These are phyloP conservation scores for Cyclospora cayetanensis DNA, from an alignment of 169 alveolate species.

Conservation along the genomic window DNA sequence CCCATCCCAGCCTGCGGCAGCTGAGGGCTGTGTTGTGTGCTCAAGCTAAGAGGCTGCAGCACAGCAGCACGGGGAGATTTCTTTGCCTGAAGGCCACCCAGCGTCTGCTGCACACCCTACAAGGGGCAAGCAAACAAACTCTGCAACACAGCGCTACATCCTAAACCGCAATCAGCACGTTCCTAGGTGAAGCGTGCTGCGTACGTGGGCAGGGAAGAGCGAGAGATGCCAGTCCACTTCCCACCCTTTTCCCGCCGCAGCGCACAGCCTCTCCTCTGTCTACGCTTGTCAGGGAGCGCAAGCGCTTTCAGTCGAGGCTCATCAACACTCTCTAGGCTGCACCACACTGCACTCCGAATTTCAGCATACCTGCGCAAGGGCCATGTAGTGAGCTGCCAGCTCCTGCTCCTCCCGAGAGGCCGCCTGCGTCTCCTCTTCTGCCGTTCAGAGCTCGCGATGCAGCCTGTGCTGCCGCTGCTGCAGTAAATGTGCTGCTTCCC, in stretches of 20 bases:
- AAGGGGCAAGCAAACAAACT: too few relatives aligned
- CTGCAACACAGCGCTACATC: too few relatives aligned
- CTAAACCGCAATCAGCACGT: too few relatives aligned
- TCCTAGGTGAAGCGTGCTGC: too few relatives aligned
- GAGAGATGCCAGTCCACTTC: too few relatives aligned
- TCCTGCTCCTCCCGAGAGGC: conserved; percentile 41
- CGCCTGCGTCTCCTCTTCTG: conserved; percentile 23
- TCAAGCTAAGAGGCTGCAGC: background rate
- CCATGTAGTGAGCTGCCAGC: conserved; percentile 21
- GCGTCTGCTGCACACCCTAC: conserved; percentile 48
- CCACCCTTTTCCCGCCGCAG: too few relatives aligned
- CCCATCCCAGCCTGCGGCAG: conserved; percentile 21
- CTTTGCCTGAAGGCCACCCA: background rate
- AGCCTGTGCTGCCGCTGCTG: conserved; percentile 35
- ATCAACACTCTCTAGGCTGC: too few relatives aligned
- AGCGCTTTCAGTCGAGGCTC: too few relatives aligned
- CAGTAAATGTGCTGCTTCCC: conserved; percentile 43
- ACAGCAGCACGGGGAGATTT: background rate
- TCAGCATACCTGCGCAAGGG: conserved; percentile 38
- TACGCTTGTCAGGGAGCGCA: too few relatives aligned
- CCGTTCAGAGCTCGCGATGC: conserved; percentile 19
- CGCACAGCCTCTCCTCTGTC: too few relatives aligned
- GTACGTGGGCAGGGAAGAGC: too few relatives aligned
- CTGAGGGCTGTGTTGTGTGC: background rate
- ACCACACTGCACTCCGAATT: background rate